Evolutionary conservation across 1,139 yeast genomes (phyloP).

Genomic region (Hemisphaericaspora lyxosophila): DNA sequence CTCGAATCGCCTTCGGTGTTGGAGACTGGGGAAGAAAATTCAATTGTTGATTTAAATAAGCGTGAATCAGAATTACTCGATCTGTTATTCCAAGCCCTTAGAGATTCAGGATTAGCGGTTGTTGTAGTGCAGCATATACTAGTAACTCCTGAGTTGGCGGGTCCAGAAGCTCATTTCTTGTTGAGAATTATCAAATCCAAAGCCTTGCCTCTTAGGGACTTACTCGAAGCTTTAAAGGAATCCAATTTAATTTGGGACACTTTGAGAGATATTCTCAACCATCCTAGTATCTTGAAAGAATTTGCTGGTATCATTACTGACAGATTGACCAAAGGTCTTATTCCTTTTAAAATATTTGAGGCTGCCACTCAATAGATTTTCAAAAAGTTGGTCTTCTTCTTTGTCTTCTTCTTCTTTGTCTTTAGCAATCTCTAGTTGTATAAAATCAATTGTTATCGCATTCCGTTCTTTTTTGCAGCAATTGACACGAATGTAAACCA

Average conservation of each 20-base stretch:
- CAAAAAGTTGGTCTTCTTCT: too few species aligned
- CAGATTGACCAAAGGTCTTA: conserved; percentile 22
- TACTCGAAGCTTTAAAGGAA: conserved; percentile 23
- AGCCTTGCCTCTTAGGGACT: conserved; percentile 23
- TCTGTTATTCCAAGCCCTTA: conserved; percentile 25
- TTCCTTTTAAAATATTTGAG: conserved; percentile 14
- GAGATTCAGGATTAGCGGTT: conserved; percentile 32
- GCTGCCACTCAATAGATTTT: conserved; percentile 1
- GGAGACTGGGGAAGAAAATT: conserved; percentile 3
- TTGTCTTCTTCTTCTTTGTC: too few species aligned
- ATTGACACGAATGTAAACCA: not conserved
- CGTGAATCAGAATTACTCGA: conserved; percentile 27
- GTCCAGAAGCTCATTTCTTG: conserved; percentile 29
- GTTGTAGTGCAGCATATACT: conserved; percentile 27
- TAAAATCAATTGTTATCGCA: not conserved
- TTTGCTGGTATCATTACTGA: conserved; percentile 21
- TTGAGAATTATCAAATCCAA: conserved; percentile 23
- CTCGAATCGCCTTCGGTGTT: conserved; percentile 9
- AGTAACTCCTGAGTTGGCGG: conserved; percentile 28
- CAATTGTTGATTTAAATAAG: conserved; percentile 13
- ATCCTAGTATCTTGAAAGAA: conserved; percentile 19
- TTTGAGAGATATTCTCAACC: conserved; percentile 20
- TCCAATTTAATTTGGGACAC: conserved; percentile 22
- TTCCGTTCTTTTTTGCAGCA: conserved; percentile 1
- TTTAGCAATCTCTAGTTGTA: too few species aligned